Base-by-base conservation (phyloP, 2,329 filamentous ascomycete species). In the Aspergillus aculeatinus region DNA sequence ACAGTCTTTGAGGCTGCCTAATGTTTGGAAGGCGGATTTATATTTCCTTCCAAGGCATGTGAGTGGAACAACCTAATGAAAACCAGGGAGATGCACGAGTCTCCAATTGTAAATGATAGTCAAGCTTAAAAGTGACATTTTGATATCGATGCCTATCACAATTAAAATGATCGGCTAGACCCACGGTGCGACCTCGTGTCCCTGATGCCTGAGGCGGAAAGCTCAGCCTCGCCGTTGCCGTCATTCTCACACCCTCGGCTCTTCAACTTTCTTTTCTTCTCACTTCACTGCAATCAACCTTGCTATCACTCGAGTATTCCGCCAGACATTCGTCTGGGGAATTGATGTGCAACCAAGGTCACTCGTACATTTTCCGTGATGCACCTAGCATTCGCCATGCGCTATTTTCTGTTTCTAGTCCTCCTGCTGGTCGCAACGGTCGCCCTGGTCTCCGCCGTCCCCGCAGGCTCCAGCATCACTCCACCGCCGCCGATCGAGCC, bases 391-490 rank as follows among this genome's bases (percentile, higher is more conserved):
- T 53, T 27, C 59, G 58, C 31, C 52, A 67, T 65, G 61, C 64
- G 61, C 59, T 55, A 49, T 50, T 31, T 66, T 42, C 52, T 63
- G 47, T 63, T 62, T 39, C 55, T 61, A 52, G 44, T 66, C 27
- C 52, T 67, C 49, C 39, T 67, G 25, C 61, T 68, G 50, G 58
- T 65, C 52, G 56, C 63, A 53, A 62, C 58, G 48, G 61, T 55
- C 16, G 65, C 66, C 19, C 62, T 67, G 29, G 65, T 66, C 29
- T 66, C 65, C 48, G 72, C 74, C 39, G 66, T 76, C 59, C 74
- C 74, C 61, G 75, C 74, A 29, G 72, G 69, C 54, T 74, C 74
- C 48, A 75, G 71, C 63, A 72, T 75, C 61, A 72, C 68, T 52
- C 69, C 70, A 48, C 69, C 68, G 39, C 71, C 72, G 31, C 70